Percentiles rank a stretch among this genome's conserved stretches.
phyloP scores from a whole-genome alignment of 768 basidiomycete species.

The Xanthoconium purpureum region DNA sequence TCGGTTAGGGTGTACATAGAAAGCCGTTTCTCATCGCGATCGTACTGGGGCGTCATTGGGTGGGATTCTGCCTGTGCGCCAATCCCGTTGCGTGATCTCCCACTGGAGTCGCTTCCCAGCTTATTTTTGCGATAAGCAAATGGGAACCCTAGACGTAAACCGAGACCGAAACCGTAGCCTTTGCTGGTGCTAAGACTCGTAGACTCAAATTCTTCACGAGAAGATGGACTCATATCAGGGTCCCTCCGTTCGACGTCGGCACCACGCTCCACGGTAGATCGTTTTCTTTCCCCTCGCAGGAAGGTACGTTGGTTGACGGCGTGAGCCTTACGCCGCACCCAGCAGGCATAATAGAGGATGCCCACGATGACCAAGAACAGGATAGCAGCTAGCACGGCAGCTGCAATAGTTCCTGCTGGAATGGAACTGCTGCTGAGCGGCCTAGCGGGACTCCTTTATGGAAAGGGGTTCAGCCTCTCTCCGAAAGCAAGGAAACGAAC shows the following conservation, averaged over 20 bases:
- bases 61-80: slow-evolving; percentile 17
- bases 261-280: background rate
- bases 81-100: slow-evolving; percentile 9
- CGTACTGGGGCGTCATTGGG: slow-evolving; percentile 20
- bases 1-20: slow-evolving; percentile 25
- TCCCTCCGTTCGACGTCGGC: slow-evolving; percentile 10
- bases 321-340: slow-evolving; percentile 47
- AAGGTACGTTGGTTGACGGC: slow-evolving; percentile 14
- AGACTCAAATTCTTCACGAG: slow-evolving; percentile 25
- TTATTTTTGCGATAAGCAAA: slow-evolving; percentile 27
- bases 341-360: slow-evolving; percentile 42
- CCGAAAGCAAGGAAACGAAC: slow-evolving; percentile 3
- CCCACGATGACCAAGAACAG: slow-evolving; percentile 48
- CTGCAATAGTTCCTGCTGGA: slow-evolving; percentile 61
- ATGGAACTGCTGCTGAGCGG: slow-evolving; percentile 25
- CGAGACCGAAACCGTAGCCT: slow-evolving; percentile 35
- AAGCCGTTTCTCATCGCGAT: slow-evolving; percentile 29
- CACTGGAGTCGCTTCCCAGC: slow-evolving; percentile 18
- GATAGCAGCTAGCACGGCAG: slow-evolving; percentile 54
- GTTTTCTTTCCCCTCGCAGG: background rate
- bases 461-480: slow-evolving; percentile 1
- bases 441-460: slow-evolving; percentile 18
- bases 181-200: slow-evolving; percentile 31
- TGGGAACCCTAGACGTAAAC: slow-evolving; percentile 26
- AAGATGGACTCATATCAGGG: slow-evolving; percentile 6